Evolutionary conservation across 345 rosid species (phyloP), one percentile per base, ranked within the genome.

Genomic region (Linum tenue): DNA sequence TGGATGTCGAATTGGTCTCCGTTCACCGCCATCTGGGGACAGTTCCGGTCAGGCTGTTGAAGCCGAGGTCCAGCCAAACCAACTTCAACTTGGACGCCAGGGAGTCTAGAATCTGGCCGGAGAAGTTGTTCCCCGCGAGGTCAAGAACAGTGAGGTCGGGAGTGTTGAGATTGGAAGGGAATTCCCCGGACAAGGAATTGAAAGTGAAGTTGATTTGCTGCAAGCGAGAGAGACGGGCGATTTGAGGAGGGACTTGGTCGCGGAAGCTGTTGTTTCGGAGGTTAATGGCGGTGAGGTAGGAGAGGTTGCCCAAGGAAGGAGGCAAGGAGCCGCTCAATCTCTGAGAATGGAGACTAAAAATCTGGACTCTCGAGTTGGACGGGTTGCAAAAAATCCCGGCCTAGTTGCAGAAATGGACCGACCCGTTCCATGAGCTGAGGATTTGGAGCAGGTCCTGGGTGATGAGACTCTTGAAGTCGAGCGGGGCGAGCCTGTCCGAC

Each of bases 11-110:
- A n/a, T n/a, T n/a, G n/a, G n/a, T n/a, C n/a, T n/a, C n/a, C n/a
- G n/a, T n/a, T n/a, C n/a, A n/a, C n/a, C n/a, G 62, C 78, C 78
- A 71, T 53, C 63, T 3, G 43, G 78, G 76, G 56, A 73, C 43
- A 15, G 4, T 68, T 64, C 76, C 66, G 16, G 77, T 68, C 35
- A 73, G 63, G 17, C 64, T 55, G 40, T 61, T 73, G 6, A 17
- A 40, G 4, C 48, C 44, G 0, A 61, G 17, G 39, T 14, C 17
- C 22, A 61, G 15, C 16, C 12, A 15, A 38, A 61, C 64, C 64
- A 61, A 2, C 48, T 61, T 61, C 11, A 48, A 38, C 2, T 37
- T 15, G 12, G 31, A 61, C 3, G 48, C n/a, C 7, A 61, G 64
- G 2, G 39, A 48, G 64, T 61, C 48, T 1, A 48, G 64, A 37